Evolutionary conservation across 1,139 yeast genomes (phyloP).

Genomic region (Diutina siamensis): DNA sequence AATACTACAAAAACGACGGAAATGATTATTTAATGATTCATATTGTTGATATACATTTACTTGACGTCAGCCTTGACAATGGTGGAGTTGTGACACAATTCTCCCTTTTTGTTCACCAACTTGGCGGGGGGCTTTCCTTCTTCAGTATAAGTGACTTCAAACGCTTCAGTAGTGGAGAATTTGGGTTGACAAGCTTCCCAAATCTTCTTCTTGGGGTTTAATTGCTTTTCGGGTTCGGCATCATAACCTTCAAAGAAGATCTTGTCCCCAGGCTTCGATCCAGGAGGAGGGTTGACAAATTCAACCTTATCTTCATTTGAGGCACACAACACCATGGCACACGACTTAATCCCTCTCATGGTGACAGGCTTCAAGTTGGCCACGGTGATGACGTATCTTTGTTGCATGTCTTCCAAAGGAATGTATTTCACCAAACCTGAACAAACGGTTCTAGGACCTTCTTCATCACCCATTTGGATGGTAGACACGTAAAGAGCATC

Average conservation of each 20-base stretch:
- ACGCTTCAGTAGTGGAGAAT: conserved; percentile 66
- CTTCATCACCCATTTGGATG: conserved; percentile 90
- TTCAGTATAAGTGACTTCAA: conserved; percentile 71
- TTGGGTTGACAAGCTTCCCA: conserved; percentile 94
- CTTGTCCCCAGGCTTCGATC: conserved; percentile 94
- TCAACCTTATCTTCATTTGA: conserved; percentile 62
- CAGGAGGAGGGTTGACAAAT: conserved; percentile 90
- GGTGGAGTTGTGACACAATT: conserved; percentile 56
- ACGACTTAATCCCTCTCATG: conserved; percentile 90
- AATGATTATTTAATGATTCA: no score
- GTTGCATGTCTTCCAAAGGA: conserved; percentile 73
- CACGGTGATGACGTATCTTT: conserved; percentile 70
- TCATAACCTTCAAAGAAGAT: conserved; percentile 86
- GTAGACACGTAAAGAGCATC: conserved; percentile 94
- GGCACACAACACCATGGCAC: conserved; percentile 97
- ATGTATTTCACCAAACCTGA: conserved; percentile 80
- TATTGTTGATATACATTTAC: conserved; percentile 18
- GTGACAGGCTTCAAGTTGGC: conserved; percentile 85
- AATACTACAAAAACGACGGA: no score
- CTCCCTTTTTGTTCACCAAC: conserved; percentile 70
- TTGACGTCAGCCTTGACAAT: conserved; percentile 65
- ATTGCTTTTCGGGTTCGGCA: conserved; percentile 79
- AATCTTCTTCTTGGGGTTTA: conserved; percentile 97
- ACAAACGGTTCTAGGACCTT: conserved; percentile 97
- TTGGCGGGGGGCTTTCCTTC: conserved; percentile 72